A percentile compares a stretch with the other conserved stretches of the same genome.
Conservation (phyloP, 2,329 filamentous ascomycete genomes). For the Aspergillus sp. region DNA sequence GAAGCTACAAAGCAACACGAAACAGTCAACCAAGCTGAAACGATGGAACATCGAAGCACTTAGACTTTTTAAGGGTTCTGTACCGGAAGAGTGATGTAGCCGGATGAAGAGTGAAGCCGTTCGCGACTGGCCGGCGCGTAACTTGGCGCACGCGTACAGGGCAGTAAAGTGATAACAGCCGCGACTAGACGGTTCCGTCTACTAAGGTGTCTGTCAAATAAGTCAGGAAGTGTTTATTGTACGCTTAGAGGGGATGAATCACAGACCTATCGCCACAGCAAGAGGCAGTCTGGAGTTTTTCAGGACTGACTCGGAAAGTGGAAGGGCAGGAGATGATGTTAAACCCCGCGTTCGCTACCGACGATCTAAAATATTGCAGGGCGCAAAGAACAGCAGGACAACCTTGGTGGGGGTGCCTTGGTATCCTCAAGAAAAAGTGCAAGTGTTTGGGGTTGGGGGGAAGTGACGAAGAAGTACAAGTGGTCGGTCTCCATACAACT, state of each 20-base stretch:
- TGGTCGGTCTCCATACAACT: not conserved
- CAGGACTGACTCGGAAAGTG: not conserved
- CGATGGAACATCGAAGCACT: not conserved
- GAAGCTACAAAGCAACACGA: slow-evolving; percentile 5
- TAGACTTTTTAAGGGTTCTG: not conserved
- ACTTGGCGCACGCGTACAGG: not conserved
- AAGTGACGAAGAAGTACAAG: not conserved
- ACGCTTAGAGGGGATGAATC: not conserved
- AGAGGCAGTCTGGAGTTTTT: not conserved
- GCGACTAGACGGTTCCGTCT: not conserved
- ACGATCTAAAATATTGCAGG: not conserved
- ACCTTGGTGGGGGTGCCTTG: not conserved
- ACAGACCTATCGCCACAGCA: slow-evolving; percentile 14
- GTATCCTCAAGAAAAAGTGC: not conserved
- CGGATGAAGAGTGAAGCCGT: not conserved
- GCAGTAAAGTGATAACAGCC: not conserved
- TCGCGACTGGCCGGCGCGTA: not conserved
- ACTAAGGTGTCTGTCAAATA: not conserved
- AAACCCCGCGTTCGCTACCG: slow-evolving; percentile 12
- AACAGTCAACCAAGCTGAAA: not conserved
- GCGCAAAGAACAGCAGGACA: not conserved
- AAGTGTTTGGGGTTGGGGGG: not conserved
- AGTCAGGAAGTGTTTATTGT: slow-evolving; percentile 2
- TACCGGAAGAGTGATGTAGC: not conserved
- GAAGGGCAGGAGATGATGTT: not conserved